These are phyloP conservation scores for Solanum chilense DNA, from an alignment of 257 asterid genomes.

Conservation along the genomic window DNA sequence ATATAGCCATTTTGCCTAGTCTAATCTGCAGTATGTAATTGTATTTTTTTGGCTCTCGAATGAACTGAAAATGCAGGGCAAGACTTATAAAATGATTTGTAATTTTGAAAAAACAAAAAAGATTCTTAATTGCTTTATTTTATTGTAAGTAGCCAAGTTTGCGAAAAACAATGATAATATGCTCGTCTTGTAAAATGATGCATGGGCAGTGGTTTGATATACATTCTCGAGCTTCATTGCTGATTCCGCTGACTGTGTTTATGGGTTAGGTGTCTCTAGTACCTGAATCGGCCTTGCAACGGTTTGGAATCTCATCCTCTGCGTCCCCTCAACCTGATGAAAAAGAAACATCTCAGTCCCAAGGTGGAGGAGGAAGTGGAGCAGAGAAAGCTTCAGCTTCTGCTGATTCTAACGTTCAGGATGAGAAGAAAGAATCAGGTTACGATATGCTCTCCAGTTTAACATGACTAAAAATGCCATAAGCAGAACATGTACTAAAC, in stretches of 20 bases:
- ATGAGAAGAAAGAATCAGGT: slow-evolving; percentile 52
- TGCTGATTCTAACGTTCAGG: slow-evolving; percentile 21
- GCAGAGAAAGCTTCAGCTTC: slow-evolving; percentile 16
- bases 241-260: not conserved
- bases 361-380: slow-evolving; percentile 11
- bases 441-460: slow-evolving; percentile 5
- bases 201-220: not conserved
- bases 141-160: not conserved
- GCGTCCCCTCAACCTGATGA: slow-evolving; percentile 42
- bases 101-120: not conserved
- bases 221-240: not conserved
- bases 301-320: slow-evolving; percentile 53
- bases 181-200: not conserved
- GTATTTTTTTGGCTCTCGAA: not conserved
- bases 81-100: not conserved
- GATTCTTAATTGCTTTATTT: not conserved
- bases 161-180: not conserved
- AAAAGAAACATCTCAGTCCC: slow-evolving; percentile 35
- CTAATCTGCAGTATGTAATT: not conserved
- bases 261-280: slow-evolving; percentile 18
- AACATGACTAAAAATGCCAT: slow-evolving; percentile 1
- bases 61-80: not conserved
- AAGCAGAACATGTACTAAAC: slow-evolving; percentile 19
- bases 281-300: slow-evolving; percentile 24
- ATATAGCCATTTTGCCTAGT: not conserved